phyloP scores from a whole-genome alignment of 169 alveolate genomes.

The Eimeria acervulina region DNA sequence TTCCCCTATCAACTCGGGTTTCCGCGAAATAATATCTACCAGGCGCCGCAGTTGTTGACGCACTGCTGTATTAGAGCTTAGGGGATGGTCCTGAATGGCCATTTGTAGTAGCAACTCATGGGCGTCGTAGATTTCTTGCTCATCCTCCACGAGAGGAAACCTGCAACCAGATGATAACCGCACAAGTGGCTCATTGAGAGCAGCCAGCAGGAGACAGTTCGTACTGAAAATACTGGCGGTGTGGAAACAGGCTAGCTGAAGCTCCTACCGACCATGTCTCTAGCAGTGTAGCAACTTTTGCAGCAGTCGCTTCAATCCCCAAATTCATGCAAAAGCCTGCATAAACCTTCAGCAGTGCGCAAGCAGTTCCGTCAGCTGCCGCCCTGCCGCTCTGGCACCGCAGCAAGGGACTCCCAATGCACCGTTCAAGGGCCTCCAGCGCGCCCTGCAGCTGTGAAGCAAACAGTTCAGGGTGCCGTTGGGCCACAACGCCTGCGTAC shows the following conservation, averaged over 20 bases:
- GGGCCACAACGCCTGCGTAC: slow-evolving; percentile 76
- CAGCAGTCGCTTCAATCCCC: slow-evolving; percentile 2
- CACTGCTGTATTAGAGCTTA: slow-evolving; percentile 43
- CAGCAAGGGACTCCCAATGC: slow-evolving; percentile 63
- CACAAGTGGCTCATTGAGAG: neutral
- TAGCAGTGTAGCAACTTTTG: slow-evolving; percentile 35
- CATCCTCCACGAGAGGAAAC: slow-evolving; percentile 82
- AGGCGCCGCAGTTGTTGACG: slow-evolving; percentile 67
- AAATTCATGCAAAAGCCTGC: neutral
- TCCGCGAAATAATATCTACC: neutral
- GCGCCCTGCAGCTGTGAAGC: slow-evolving; percentile 50
- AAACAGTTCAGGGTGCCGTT: slow-evolving; percentile 24
- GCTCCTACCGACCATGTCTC: slow-evolving; percentile 50
- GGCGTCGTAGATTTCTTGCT: slow-evolving; percentile 78
- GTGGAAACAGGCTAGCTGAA: neutral
- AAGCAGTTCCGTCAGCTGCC: slow-evolving; percentile 81
- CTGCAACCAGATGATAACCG: slow-evolving; percentile 8
- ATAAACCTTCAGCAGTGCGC: slow-evolving; percentile 72
- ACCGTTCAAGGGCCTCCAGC: slow-evolving; percentile 57
- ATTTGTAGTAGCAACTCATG: slow-evolving; percentile 43
- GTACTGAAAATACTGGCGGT: neutral
- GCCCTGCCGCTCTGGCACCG: slow-evolving; percentile 63
- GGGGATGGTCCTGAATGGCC: slow-evolving; percentile 54
- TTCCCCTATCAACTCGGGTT: slow-evolving; percentile 65
- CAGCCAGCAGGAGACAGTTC: neutral